phyloP scores from a whole-genome alignment of 805 yeast genomes.

The Nakazawaea peltata region DNA sequence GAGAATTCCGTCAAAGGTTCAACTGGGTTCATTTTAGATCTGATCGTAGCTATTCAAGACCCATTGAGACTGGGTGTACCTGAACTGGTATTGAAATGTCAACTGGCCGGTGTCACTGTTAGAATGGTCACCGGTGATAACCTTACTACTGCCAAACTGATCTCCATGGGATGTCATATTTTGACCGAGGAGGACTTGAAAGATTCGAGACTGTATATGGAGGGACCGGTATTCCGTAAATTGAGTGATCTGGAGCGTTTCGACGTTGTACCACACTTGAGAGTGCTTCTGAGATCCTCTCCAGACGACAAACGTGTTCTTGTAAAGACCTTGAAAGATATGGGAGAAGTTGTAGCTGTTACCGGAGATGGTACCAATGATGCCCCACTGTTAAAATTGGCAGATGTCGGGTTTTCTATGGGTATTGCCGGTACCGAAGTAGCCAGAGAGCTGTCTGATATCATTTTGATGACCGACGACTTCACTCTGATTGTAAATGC shows the following conservation, averaged over 20 bases:
- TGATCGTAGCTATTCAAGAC: constrained; percentile 89
- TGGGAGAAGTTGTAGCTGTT: constrained; percentile 95
- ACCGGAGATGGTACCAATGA: constrained; percentile 99
- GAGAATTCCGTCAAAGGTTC: constrained; percentile 7
- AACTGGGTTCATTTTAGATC: constrained; percentile 47
- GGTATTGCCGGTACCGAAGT: constrained; percentile 98
- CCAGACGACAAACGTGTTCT: constrained; percentile 91
- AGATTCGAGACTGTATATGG: constrained; percentile 65
- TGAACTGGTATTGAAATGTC: constrained; percentile 83
- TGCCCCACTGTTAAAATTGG: constrained; percentile 94
- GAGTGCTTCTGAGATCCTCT: constrained; percentile 87
- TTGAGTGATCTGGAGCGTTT: constrained; percentile 49
- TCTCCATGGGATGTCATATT: constrained; percentile 82
- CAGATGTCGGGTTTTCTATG: constrained; percentile 98
- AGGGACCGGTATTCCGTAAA: constrained; percentile 84
- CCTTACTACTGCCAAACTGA: constrained; percentile 83
- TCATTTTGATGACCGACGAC: constrained; percentile 89
- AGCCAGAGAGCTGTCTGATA: constrained; percentile 95
- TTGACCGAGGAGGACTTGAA: constrained; percentile 41
- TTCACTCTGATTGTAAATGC: constrained; percentile 94
- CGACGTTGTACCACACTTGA: constrained; percentile 59
- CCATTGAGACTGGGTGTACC: constrained; percentile 87
- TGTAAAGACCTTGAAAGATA: constrained; percentile 68
- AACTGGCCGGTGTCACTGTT: constrained; percentile 86
- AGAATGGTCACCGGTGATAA: constrained; percentile 99